Conservation (phyloP, 306 rosid species). For the Urtica urens region DNA sequence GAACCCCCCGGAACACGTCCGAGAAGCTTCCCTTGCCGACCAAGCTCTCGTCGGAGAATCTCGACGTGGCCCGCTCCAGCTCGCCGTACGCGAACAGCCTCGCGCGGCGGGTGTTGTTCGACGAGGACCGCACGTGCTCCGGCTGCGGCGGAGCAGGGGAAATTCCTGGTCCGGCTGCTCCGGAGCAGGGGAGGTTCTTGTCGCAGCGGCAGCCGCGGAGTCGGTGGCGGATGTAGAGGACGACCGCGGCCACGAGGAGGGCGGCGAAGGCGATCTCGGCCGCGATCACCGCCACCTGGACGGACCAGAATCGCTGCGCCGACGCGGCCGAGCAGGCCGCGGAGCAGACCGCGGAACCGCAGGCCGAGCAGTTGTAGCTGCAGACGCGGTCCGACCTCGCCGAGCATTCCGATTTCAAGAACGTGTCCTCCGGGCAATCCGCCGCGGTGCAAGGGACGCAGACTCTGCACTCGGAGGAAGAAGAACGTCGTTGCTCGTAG, state of each 20-base stretch:
- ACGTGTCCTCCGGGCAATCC: slow-evolving; percentile 66
- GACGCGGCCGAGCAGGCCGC: slow-evolving; percentile 55
- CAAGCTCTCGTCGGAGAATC: slow-evolving; percentile 66
- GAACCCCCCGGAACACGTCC: slow-evolving; percentile 63
- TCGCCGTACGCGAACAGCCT: slow-evolving; percentile 73
- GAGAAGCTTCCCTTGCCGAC: slow-evolving; percentile 95
- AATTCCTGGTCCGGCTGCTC: slow-evolving; percentile 26
- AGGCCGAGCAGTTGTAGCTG: slow-evolving; percentile 68
- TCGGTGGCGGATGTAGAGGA: slow-evolving; percentile 58
- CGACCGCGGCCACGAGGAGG: slow-evolving; percentile 49
- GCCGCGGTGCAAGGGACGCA: slow-evolving; percentile 71
- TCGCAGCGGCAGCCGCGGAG: slow-evolving; percentile 53
- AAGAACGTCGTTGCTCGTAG: slow-evolving; percentile 37
- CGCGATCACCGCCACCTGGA: slow-evolving; percentile 51
- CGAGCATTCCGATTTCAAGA: slow-evolving; percentile 38
- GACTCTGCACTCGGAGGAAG: slow-evolving; percentile 35
- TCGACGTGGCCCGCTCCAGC: slow-evolving; percentile 58
- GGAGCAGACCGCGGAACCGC: slow-evolving; percentile 45
- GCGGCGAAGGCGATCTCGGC: slow-evolving; percentile 66
- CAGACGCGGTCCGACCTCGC: slow-evolving; percentile 52
- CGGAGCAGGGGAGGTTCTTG: slow-evolving; percentile 23
- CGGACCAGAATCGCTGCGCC: slow-evolving; percentile 49
- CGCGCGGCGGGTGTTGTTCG: slow-evolving; percentile 62
- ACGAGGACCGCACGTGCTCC: slow-evolving; percentile 72
- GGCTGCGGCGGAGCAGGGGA: slow-evolving; percentile 39